phyloP scores from a whole-genome alignment of 2,329 filamentous ascomycete genomes.

The Waltergamsia citrina region DNA sequence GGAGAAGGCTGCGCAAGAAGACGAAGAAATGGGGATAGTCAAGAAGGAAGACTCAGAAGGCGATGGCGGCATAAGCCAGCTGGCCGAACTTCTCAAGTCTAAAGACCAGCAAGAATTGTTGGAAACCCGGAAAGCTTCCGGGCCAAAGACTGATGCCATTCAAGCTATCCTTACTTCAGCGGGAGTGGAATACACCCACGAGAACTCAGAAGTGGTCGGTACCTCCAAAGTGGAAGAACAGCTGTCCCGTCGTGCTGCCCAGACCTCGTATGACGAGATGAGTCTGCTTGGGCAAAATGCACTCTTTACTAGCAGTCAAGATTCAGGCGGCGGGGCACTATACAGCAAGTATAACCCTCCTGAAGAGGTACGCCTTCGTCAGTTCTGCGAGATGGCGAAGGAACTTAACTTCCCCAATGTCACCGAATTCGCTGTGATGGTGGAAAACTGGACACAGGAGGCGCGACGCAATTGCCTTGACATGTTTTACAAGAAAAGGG shows the following conservation, averaged over 20 bases:
- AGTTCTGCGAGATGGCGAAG: conserved; percentile 86
- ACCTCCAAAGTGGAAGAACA: conserved; percentile 85
- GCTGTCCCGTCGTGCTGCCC: conserved; percentile 67
- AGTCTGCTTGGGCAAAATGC: conserved; percentile 40
- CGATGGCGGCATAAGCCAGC: conserved; percentile 61
- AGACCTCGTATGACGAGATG: conserved; percentile 32
- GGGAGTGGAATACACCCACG: conserved; percentile 90
- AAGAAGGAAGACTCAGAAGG: conserved; percentile 39
- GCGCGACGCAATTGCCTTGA: conserved; percentile 71
- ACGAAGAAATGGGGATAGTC: conserved; percentile 30
- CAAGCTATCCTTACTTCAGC: conserved; percentile 82
- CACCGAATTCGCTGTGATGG: conserved; percentile 79
- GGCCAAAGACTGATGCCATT: conserved; percentile 59
- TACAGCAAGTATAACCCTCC: conserved; percentile 58
- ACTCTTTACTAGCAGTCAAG: conserved; percentile 47
- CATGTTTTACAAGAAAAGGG: conserved; percentile 64
- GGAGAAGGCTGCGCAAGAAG: conserved; percentile 47
- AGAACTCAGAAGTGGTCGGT: conserved; percentile 92
- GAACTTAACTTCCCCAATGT: conserved; percentile 67
- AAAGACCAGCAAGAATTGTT: conserved; percentile 33
- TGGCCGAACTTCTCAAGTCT: conserved; percentile 45
- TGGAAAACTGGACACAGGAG: conserved; percentile 84
- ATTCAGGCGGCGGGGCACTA: conserved; percentile 16
- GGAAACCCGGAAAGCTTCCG: conserved; percentile 23
- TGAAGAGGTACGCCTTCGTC: conserved; percentile 61